Conservation (phyloP, 192 early-diverging fungal species). For the Mortierella alpina region DNA sequence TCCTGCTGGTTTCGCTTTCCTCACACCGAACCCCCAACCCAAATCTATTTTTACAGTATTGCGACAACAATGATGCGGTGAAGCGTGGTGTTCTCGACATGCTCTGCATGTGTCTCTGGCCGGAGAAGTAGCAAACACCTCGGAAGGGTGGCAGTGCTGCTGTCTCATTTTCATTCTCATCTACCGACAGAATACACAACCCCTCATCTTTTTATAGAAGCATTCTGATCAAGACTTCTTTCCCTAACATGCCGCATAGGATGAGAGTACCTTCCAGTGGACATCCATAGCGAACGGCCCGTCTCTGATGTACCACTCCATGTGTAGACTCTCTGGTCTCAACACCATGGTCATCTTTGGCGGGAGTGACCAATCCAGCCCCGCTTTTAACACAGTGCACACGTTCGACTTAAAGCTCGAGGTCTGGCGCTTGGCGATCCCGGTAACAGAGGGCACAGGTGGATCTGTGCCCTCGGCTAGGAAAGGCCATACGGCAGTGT, state of each 20-base stretch:
- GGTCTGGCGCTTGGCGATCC: conserved; percentile 63
- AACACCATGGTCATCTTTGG: conserved; percentile 74
- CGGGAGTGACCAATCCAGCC: conserved; percentile 64
- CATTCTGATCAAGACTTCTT: no score
- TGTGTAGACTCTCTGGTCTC: conserved; percentile 66
- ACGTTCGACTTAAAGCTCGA: conserved; percentile 60
- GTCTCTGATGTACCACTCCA: conserved; percentile 61
- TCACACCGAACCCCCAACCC: conserved; percentile 1
- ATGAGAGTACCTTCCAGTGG: conserved; percentile 66
- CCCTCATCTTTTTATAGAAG: no score
- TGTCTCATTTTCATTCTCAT: no score
- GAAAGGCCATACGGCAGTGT: conserved; percentile 73
- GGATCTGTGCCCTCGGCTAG: conserved; percentile 63
- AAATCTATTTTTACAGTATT: conserved; percentile 26
- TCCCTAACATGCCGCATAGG: conserved; percentile 6
- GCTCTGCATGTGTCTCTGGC: no score
- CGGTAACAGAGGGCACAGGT: conserved; percentile 40
- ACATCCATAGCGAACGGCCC: conserved; percentile 68
- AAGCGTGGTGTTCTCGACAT: no score
- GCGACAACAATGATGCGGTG: not conserved
- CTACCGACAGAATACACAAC: no score
- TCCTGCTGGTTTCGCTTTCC: not conserved
- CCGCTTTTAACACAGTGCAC: conserved; percentile 62
- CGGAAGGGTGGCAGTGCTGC: no score
- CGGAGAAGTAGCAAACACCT: no score